Percentiles rank a stretch among this genome's conserved stretches.
Conservation (phyloP, 352 stramenopile species). For the Pythium sukuiense region DNA sequence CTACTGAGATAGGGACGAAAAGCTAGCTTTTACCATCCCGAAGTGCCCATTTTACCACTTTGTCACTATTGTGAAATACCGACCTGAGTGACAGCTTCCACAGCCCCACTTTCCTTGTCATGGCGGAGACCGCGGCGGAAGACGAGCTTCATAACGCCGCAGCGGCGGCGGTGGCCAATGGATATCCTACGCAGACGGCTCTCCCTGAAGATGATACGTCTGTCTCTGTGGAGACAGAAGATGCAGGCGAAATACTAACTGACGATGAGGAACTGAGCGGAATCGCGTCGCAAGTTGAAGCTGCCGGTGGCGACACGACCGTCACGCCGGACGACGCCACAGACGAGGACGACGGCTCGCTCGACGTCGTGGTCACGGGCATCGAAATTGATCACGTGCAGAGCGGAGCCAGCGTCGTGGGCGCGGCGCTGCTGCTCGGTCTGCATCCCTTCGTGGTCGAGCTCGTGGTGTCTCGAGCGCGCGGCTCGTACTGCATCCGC, state of each 20-base stretch:
- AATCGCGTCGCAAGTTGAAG: constrained; percentile 17
- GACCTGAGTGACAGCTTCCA: too few relatives aligned
- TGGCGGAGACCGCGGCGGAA: not conserved
- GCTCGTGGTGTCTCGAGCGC: constrained; percentile 56
- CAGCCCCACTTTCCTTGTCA: not conserved
- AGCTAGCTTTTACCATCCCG: too few relatives aligned
- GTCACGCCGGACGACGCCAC: constrained; percentile 16
- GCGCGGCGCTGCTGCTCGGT: constrained; percentile 32
- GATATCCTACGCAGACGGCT: not conserved
- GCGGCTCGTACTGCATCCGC: constrained; percentile 54
- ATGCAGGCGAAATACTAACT: not conserved
- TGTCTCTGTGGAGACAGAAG: not conserved
- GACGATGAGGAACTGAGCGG: not conserved
- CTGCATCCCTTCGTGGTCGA: constrained; percentile 46
- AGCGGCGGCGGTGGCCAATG: not conserved
- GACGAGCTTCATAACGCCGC: not conserved
- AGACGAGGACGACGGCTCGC: constrained; percentile 31
- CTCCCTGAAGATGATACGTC: not conserved
- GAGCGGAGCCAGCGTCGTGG: constrained; percentile 20
- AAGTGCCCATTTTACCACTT: too few relatives aligned
- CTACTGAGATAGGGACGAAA: not conserved
- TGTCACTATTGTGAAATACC: too few relatives aligned
- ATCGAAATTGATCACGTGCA: constrained; percentile 37
- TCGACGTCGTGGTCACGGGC: constrained; percentile 71
- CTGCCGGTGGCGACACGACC: constrained; percentile 9